These are phyloP conservation scores for Alopecurus myosuroides DNA, from an alignment of 176 grass and related monocot species.

Conservation along the genomic window DNA sequence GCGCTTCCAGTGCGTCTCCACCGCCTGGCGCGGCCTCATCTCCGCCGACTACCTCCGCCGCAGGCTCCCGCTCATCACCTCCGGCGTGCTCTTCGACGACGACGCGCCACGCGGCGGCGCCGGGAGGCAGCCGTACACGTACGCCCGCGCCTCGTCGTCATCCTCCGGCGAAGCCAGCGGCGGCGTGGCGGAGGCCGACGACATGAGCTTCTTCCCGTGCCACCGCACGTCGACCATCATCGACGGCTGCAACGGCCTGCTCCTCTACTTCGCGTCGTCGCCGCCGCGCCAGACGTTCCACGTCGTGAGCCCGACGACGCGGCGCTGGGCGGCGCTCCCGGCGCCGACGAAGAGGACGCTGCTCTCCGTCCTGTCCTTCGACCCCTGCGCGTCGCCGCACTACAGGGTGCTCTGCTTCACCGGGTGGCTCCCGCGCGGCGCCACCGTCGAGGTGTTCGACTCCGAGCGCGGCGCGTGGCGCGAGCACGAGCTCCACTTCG, in stretches of 20 bases:
- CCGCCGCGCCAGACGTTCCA: slow-evolving; percentile 39
- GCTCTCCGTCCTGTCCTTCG: slow-evolving; percentile 74
- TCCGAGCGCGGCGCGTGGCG: slow-evolving; percentile 45
- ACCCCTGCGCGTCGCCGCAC: slow-evolving; percentile 40
- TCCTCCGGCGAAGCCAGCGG: not conserved
- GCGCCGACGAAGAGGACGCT: slow-evolving; percentile 29
- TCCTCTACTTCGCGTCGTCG: slow-evolving; percentile 48
- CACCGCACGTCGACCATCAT: slow-evolving; percentile 60
- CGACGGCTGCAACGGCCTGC: slow-evolving; percentile 83
- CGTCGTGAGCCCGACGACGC: slow-evolving; percentile 74
- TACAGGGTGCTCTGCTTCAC: slow-evolving; percentile 79
- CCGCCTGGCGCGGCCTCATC: slow-evolving; percentile 57
- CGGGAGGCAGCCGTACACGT: slow-evolving; percentile 41
- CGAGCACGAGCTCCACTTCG: slow-evolving; percentile 49
- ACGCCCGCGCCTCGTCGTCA: slow-evolving; percentile 29
- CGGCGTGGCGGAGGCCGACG: slow-evolving; percentile 26
- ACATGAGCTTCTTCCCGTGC: slow-evolving; percentile 71
- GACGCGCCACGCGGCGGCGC: not conserved
- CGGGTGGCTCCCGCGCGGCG: slow-evolving; percentile 40
- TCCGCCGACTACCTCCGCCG: slow-evolving; percentile 60
- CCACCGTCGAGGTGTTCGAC: slow-evolving; percentile 69
- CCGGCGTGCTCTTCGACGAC: slow-evolving; percentile 60
- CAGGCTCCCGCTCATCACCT: slow-evolving; percentile 56
- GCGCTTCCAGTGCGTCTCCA: slow-evolving; percentile 74
- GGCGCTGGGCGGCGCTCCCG: slow-evolving; percentile 52